Base-by-base conservation (phyloP, 2,329 filamentous ascomycete genomes). In the Pyrenochaeta sp. region DNA sequence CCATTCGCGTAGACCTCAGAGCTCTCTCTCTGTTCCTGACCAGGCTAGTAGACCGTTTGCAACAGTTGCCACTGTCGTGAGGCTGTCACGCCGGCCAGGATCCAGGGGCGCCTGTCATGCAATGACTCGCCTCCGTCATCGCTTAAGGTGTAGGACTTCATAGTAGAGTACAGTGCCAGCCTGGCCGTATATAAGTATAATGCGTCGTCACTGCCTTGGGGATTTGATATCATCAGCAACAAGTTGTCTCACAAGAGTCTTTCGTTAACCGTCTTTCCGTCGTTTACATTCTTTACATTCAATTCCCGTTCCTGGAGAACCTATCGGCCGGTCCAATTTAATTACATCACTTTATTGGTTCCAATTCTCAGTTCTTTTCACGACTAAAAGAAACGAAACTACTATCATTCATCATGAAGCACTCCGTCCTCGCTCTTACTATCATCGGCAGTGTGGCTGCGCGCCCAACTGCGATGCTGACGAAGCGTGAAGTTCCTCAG, bases 401-500 rank as follows among this genome's bases (percentile, higher is more conserved):
- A 45, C 42, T 30, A 12, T 37, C 6, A 37, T 47, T 54, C 56
- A 72, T 49, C 11, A 75, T 75, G 73, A 75, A 72, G 72, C 61
- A 71, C 51, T 64, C 67, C 23, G 45, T 73, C 45, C 49, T 75
- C 43, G 54, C 66, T 46, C 58, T 72, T 51, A 59, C 70, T 44
- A 58, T 75, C 39, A 60, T 71, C 18, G 63, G 69, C 46, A 66
- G 68, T 32, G 72, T 62, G 17, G 49, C 59, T 41, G 72, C 71
- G 30, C 67, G 51, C 42, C 73, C 72, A 6, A 56, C 61, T 40
- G 44, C 63, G 20, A 51, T 56, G 31, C 48, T 65, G 41, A 56
- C 30, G 29, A 69, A 69, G 66, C 82, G 82, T 61, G 81, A 86
- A 67, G 82, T 85, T 52, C 83, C 83, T 21, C 82, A 85, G 66